Conservation (phyloP, 805 yeast genomes). For the Saccharomycopsis oosterbeekiorum region DNA sequence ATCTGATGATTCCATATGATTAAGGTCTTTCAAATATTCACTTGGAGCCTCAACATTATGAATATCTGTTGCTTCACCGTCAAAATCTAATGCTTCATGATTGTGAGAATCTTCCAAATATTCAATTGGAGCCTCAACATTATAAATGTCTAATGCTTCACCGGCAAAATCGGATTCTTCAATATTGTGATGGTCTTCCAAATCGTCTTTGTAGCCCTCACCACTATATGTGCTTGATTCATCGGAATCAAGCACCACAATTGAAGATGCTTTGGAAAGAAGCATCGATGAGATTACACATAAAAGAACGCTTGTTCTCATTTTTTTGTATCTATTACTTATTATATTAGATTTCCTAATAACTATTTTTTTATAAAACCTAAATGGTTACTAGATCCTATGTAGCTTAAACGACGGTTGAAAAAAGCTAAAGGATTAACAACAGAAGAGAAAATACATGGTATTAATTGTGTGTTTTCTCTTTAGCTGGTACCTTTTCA, state of each 20-base stretch:
- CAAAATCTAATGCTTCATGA: background rate
- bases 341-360: background rate
- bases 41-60: background rate
- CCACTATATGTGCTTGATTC: background rate
- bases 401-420: too few species aligned
- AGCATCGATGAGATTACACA: background rate
- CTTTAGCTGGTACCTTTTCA: too few species aligned
- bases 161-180: too few species aligned
- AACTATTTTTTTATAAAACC: background rate
- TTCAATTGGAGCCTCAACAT: too few species aligned
- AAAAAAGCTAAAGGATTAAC: background rate
- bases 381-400: background rate
- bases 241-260: background rate
- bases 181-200: too few species aligned
- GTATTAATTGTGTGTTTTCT: too few species aligned
- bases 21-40: background rate
- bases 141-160: too few species aligned
- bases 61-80: background rate
- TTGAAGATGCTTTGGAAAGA: background rate
- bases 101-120: too few species aligned
- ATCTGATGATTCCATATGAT: background rate
- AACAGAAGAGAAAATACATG: too few species aligned
- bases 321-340: background rate
- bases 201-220: too few species aligned
- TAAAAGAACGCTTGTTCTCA: background rate